These are phyloP conservation scores for Carpinus viminea DNA, from an alignment of 306 rosid species.

Conservation along the genomic window DNA sequence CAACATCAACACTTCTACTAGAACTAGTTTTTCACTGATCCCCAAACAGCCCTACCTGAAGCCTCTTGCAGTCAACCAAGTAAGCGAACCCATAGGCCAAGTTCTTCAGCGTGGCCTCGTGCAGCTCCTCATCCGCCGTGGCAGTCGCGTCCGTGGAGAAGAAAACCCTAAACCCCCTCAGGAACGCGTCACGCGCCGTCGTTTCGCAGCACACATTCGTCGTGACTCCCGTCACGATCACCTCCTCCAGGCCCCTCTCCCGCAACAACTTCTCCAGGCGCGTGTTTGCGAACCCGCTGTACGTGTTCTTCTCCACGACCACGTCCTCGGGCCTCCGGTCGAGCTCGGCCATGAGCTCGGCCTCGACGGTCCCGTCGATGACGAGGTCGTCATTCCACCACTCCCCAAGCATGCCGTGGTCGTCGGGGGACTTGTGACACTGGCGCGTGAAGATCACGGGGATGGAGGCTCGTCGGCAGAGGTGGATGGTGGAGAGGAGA, in stretches of 20 bases:
- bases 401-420: constrained; percentile 56
- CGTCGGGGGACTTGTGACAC: constrained; percentile 48
- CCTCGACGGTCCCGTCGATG: constrained; percentile 52
- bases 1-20: too few species aligned
- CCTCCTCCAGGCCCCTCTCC: constrained; percentile 65
- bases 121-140: constrained; percentile 51
- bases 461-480: constrained; percentile 63
- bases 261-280: constrained; percentile 46
- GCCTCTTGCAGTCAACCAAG: constrained; percentile 51
- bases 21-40: neutral
- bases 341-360: constrained; percentile 48
- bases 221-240: constrained; percentile 70
- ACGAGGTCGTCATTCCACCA: constrained; percentile 69
- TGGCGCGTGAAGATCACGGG: constrained; percentile 79
- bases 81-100: constrained; percentile 76
- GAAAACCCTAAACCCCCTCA: constrained; percentile 66
- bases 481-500: constrained; percentile 57
- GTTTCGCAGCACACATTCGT: constrained; percentile 81
- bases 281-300: constrained; percentile 56
- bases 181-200: constrained; percentile 72
- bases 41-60: constrained; percentile 22
- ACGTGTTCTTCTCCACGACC: constrained; percentile 59
- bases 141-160: constrained; percentile 72
- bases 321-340: constrained; percentile 35
- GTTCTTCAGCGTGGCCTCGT: constrained; percentile 69